Evolutionary conservation across 2,329 filamentous ascomycete species (phyloP), one percentile per base, ranked within the genome.

Genomic region (Trichoderma oligosporum): DNA sequence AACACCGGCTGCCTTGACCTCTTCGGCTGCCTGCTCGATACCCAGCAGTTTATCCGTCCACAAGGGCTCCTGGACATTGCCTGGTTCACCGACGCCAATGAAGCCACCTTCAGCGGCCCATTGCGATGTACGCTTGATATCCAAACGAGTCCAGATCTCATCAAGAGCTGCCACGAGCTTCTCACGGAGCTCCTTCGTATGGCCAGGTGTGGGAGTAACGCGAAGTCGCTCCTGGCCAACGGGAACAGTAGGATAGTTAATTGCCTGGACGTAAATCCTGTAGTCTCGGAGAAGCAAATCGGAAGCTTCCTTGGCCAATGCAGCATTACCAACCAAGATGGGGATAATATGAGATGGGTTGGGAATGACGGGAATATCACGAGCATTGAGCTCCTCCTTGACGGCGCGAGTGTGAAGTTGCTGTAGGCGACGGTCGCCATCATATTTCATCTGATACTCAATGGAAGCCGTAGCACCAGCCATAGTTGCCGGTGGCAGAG

Each of bases 231-330:
- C 94, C 78, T 99, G 92, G n/a, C 94, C 94, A 6, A 96, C 91
- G 2, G 94, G 94, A 2, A 99, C 94, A 51, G 94, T 99, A 2
- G 94, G 94, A 75, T 97, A 97, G 78, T 99, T 99, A 82, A 99
- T 97, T 56, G 91, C 91, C 76, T 99, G 94, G 24, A 99, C 94
- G 71, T 99, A 99, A 70, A 99, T 97, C 61, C 86, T 84, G 78
- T 96, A 89, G 64, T 96, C 88, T 64, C 88, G 85, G 12, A 99
- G 82, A 20, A 99, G 84, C 78, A 96, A 85, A 70, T 99, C 94
- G 22, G 90, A 96, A 7, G 94, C 94, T 65, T 87, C 81, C 80
- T 94, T 97, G 59, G 94, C 94, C 38, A 95, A 78, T 74, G 94
- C 92, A 45, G 94, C 94, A 68, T 96, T 94, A 59, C 94, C 94